Evolutionary conservation across 345 rosid species (phyloP), one percentile per base, ranked within the genome.

Genomic region (Geranium rotundifolium): DNA sequence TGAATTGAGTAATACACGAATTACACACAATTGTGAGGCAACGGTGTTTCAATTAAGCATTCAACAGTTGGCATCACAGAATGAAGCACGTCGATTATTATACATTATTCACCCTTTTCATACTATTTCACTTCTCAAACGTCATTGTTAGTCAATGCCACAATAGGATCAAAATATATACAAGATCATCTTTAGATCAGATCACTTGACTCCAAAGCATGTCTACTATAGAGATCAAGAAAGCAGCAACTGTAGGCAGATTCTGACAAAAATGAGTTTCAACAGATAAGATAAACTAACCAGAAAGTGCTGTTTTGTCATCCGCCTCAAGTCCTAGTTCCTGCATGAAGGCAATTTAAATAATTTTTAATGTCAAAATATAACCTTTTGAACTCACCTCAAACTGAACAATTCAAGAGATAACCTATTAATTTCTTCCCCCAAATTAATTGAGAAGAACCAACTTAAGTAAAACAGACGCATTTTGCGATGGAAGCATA

Each of bases 291-390:
- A 39, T 62, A 59, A 58, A 76, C 92, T 67, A 56, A 93, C 97
- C 84, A 54, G 99, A 86, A 59, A 95, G 97, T 56, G 99, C 96
- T 63, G 99, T 90, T 77, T 95, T 95, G 78, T 95, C 97, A 74
- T 95, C 99, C 19, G 97, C 84, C 78, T 95, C 99, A 81, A 95
- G 75, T 39, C 99, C 99, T 65, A 95, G 95, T 74, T 93, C 99
- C 99, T 90, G 84, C 63, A 72, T 39, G 39, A 63, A 30, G 63
- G 72, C 27, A 74, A 61, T 29, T 59, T 29, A 65, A 63, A 69
- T 70, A 59, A 55, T 62, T 52, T 66, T 30, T 46, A 65, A 57
- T 65, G 39, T 34, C 41, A 5, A 34, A 34, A 34, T 4, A 34
- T 23, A 23, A 23, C 27, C 27, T 23, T 23, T 23, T 23, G 27